Evolutionary conservation across 805 yeast genomes (phyloP).

Genomic region (Suhomyces prunicola): DNA sequence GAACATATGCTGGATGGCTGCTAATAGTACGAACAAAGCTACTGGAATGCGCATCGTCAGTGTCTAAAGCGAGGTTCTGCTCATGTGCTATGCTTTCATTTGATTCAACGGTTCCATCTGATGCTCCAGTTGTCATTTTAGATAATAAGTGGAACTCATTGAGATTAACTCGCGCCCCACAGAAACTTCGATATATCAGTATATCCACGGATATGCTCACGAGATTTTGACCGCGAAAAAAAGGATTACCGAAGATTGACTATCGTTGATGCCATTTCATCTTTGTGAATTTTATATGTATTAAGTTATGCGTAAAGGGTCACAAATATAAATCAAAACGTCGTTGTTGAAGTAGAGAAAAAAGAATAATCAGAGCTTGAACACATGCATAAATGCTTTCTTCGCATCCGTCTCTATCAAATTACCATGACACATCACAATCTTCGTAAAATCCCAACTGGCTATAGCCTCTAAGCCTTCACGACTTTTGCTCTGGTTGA

Average conservation of each 20-base stretch:
- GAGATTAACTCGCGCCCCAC: neutral
- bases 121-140: neutral
- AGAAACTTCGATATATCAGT: neutral
- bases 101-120: neutral
- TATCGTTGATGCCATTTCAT: neutral
- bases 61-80: neutral
- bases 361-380: constrained; percentile 2
- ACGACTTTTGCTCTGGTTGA: constrained; percentile 13
- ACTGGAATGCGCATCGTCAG: neutral
- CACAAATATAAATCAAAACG: neutral
- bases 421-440: constrained; percentile 44
- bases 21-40: neutral
- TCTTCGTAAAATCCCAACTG: constrained; percentile 22
- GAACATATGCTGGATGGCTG: neutral
- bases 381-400: constrained; percentile 21
- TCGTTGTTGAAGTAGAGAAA: neutral
- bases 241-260: neutral
- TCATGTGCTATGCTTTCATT: neutral
- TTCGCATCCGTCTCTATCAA: constrained; percentile 42
- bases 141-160: neutral
- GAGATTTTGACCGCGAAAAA: neutral
- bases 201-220: neutral
- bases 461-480: constrained; percentile 19
- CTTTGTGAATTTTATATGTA: neutral
- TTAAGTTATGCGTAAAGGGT: neutral